Evolutionary conservation across 257 asterid genomes (phyloP).

Genomic region (Hygrophila difformis): DNA sequence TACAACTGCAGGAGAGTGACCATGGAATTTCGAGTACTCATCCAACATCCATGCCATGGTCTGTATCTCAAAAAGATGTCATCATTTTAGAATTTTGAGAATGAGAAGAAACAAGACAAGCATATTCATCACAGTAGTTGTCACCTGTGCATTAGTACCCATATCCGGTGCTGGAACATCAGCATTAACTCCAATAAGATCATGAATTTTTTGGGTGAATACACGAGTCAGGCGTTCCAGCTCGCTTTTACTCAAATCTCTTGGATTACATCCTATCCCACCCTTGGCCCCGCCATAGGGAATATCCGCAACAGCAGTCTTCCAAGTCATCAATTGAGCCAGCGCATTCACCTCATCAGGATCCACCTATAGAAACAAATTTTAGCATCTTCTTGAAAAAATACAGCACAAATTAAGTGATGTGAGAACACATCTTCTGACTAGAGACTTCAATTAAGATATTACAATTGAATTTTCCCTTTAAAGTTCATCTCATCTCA

Average conservation of each 20-base stretch:
- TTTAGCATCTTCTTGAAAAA: constrained; percentile 13
- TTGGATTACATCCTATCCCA: constrained; percentile 68
- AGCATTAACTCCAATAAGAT: constrained; percentile 52
- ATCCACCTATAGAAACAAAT: constrained; percentile 38
- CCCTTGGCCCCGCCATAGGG: constrained; percentile 88
- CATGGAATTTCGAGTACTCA: constrained; percentile 94
- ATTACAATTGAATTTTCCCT: too few relatives aligned
- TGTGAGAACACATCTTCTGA: too few relatives aligned
- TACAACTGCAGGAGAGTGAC: constrained; percentile 89
- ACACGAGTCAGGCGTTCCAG: constrained; percentile 52
- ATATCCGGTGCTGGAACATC: constrained; percentile 72
- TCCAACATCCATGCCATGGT: constrained; percentile 99
- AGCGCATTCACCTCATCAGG: constrained; percentile 82
- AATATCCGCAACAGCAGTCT: constrained; percentile 68
- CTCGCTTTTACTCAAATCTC: constrained; percentile 49
- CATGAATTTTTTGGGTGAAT: constrained; percentile 62
- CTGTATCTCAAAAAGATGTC: constrained; percentile 16
- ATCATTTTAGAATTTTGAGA: background rate
- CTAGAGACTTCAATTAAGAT: too few relatives aligned
- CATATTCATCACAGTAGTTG: background rate
- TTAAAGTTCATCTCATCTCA: too few relatives aligned
- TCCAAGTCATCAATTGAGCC: constrained; percentile 89
- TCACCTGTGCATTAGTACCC: constrained; percentile 71
- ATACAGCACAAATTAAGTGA: too few relatives aligned
- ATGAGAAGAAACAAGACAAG: too few relatives aligned